Percentiles rank a stretch among this genome's conserved stretches.
phyloP scores from a whole-genome alignment of 768 basidiomycete species.

The Phaeotremella fagi region DNA sequence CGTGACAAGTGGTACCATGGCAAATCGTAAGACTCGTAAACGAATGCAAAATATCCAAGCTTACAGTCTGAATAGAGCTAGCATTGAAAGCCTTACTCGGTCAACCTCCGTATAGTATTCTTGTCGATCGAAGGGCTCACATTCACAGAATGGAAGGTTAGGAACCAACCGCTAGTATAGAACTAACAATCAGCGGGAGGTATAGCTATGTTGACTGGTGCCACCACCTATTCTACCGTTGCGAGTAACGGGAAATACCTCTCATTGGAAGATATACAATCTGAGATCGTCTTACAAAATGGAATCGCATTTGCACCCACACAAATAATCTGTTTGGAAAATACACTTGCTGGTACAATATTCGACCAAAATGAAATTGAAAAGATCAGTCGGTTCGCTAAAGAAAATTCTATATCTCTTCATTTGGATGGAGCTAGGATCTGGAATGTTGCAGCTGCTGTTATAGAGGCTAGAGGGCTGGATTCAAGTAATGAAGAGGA shows the following conservation, averaged over 20 bases:
- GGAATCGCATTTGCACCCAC: constrained; percentile 67
- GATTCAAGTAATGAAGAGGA: constrained; percentile 34
- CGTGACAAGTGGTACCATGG: constrained; percentile 81
- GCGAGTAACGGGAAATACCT: constrained; percentile 66
- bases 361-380: constrained; percentile 83
- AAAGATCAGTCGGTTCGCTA: constrained; percentile 72
- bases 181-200: constrained; percentile 65
- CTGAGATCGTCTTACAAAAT: constrained; percentile 58
- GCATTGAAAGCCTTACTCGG: constrained; percentile 78
- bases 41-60: neutral
- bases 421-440: constrained; percentile 82
- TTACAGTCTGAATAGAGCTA: constrained; percentile 48
- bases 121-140: constrained; percentile 81
- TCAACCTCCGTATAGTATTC: constrained; percentile 81
- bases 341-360: constrained; percentile 87
- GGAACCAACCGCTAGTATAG: neutral
- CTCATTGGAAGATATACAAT: constrained; percentile 67
- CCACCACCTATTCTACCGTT: constrained; percentile 53
- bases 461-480: constrained; percentile 25
- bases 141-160: constrained; percentile 56
- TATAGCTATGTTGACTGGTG: constrained; percentile 68
- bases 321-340: constrained; percentile 78
- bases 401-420: constrained; percentile 65
- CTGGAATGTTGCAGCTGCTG: constrained; percentile 82
- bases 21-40: constrained; percentile 27